Evolutionary conservation across 495 filamentous ascomycete genomes (phyloP).

Genomic region (Aspergillus kassunensis): DNA sequence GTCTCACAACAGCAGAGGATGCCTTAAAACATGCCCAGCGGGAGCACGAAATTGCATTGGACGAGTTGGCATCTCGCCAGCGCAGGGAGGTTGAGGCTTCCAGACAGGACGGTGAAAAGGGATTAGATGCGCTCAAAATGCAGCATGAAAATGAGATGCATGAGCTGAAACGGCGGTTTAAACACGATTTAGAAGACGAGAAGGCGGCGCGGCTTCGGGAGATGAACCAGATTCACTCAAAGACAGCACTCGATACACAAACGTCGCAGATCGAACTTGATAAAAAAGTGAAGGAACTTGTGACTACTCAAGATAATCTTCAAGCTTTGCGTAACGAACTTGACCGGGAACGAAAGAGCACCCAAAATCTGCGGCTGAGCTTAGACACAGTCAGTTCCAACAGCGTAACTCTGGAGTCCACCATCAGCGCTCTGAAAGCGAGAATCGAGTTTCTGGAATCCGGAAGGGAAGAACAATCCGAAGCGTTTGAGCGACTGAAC

Average conservation of each 20-base stretch:
- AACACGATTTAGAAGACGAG: slow-evolving; percentile 64
- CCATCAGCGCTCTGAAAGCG: slow-evolving; percentile 67
- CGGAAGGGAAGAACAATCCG: slow-evolving; percentile 77
- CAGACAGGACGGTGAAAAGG: slow-evolving; percentile 36
- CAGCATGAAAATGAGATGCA: slow-evolving; percentile 49
- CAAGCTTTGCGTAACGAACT: slow-evolving; percentile 55
- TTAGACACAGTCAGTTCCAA: slow-evolving; percentile 60
- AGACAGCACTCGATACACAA: slow-evolving; percentile 59
- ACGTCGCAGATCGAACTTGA: slow-evolving; percentile 59
- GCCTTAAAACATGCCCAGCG: slow-evolving; percentile 48
- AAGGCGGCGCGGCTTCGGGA: slow-evolving; percentile 55
- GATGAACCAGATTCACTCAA: slow-evolving; percentile 58
- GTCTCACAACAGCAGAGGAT: slow-evolving; percentile 38
- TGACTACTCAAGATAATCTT: slow-evolving; percentile 48
- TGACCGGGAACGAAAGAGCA: slow-evolving; percentile 56
- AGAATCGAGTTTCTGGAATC: slow-evolving; percentile 86
- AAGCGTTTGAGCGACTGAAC: slow-evolving; percentile 73
- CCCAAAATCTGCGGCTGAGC: slow-evolving; percentile 53
- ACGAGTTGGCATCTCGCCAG: slow-evolving; percentile 51
- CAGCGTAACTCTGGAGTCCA: slow-evolving; percentile 65
- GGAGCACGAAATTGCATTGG: slow-evolving; percentile 54
- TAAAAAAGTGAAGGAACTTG: slow-evolving; percentile 57
- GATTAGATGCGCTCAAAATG: slow-evolving; percentile 33
- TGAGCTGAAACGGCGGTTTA: slow-evolving; percentile 43
- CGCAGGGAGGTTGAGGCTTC: slow-evolving; percentile 44